A percentile compares a stretch with the other conserved stretches of the same genome.
Conservation (phyloP, 768 basidiomycete genomes). For the Auriscalpium microsporum region DNA sequence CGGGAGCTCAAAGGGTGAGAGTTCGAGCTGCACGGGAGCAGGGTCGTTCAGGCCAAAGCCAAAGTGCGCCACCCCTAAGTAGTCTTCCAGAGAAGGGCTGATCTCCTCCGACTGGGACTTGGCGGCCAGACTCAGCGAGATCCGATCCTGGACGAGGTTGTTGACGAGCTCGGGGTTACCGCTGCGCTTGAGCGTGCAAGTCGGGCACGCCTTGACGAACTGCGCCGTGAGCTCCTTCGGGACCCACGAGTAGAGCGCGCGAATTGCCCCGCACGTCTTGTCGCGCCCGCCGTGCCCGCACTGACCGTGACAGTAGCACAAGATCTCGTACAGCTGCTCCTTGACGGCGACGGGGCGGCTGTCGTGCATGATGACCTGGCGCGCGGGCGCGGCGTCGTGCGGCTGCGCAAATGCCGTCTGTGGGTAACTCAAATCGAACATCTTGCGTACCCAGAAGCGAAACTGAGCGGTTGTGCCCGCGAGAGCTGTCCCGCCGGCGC, state of each 20-base stretch:
- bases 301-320: slow-evolving; percentile 64
- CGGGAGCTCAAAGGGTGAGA: background rate
- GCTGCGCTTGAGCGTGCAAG: slow-evolving; percentile 46
- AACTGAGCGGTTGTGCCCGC: slow-evolving; percentile 12
- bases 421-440: slow-evolving; percentile 14
- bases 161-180: slow-evolving; percentile 20
- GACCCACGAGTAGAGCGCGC: slow-evolving; percentile 71
- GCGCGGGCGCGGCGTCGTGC: background rate
- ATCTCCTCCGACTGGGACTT: background rate
- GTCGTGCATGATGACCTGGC: slow-evolving; percentile 56
- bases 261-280: slow-evolving; percentile 60
- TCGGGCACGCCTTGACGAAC: slow-evolving; percentile 75
- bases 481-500: slow-evolving; percentile 4
- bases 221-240: slow-evolving; percentile 76
- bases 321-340: slow-evolving; percentile 71
- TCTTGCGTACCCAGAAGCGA: slow-evolving; percentile 17
- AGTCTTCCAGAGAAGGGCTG: background rate
- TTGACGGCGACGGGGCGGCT: slow-evolving; percentile 65
- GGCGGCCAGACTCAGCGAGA: background rate
- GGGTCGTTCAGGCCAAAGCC: background rate
- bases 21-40: background rate
- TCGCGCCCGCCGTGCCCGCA: slow-evolving; percentile 71
- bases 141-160: slow-evolving; percentile 5
- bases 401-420: slow-evolving; percentile 8
- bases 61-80: background rate